These are phyloP conservation scores for Nemania sp. DNA, from an alignment of 2,329 filamentous ascomycete species.

Conservation along the genomic window DNA sequence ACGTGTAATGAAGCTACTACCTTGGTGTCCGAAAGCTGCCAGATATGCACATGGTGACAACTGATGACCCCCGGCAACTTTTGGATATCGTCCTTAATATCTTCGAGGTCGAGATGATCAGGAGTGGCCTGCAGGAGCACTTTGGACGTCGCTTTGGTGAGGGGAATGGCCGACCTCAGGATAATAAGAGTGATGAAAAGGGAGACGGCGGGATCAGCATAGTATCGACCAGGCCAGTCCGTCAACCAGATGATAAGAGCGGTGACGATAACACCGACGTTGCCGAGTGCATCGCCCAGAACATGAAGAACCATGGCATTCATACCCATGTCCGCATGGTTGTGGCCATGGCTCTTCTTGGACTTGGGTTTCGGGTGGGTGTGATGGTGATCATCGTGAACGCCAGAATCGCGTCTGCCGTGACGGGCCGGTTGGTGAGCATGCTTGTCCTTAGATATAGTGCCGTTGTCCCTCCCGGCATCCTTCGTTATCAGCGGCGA, in stretches of 20 bases:
- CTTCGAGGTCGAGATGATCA: slow-evolving; percentile 81
- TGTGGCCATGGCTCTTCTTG: slow-evolving; percentile 63
- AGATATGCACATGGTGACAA: slow-evolving; percentile 96
- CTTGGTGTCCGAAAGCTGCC: slow-evolving; percentile 96
- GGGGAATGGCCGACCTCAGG: slow-evolving; percentile 72
- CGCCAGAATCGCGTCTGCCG: slow-evolving; percentile 53
- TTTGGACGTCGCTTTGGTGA: slow-evolving; percentile 78
- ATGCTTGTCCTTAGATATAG: slow-evolving; percentile 37
- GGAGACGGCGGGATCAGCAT: slow-evolving; percentile 89
- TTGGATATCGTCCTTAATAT: slow-evolving; percentile 91
- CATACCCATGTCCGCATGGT: slow-evolving; percentile 93
- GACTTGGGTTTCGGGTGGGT: slow-evolving; percentile 64
- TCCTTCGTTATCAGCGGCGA: slow-evolving; percentile 43
- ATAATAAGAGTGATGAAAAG: slow-evolving; percentile 88
- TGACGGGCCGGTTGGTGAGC: slow-evolving; percentile 31
- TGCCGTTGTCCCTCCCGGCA: slow-evolving; percentile 35
- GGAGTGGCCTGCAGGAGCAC: slow-evolving; percentile 95
- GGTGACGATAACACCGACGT: slow-evolving; percentile 81
- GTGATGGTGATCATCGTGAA: slow-evolving; percentile 79
- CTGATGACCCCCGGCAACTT: slow-evolving; percentile 81
- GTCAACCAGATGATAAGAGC: slow-evolving; percentile 92
- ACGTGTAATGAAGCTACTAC: slow-evolving; percentile 92
- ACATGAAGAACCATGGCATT: slow-evolving; percentile 77
- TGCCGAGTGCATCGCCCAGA: slow-evolving; percentile 82
- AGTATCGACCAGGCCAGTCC: slow-evolving; percentile 77